Conservation (phyloP, 345 rosid genomes). For the Populus deltoides region DNA sequence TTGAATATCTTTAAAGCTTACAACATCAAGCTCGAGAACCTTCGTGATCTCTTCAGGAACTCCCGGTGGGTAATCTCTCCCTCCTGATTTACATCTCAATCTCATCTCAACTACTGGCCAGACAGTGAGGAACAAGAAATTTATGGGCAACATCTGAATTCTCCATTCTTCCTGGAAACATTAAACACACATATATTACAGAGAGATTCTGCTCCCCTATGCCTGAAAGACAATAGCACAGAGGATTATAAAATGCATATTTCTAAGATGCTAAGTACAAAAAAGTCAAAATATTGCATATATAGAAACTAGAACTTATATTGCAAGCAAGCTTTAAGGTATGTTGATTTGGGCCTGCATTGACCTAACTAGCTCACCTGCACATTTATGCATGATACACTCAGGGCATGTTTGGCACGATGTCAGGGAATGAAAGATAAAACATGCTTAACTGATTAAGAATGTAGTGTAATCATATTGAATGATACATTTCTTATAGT, state of each 20-base stretch:
- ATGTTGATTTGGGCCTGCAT: neutral
- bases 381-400: too few species aligned
- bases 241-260: neutral
- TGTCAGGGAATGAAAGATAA: neutral
- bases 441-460: neutral
- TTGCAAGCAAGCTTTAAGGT: neutral
- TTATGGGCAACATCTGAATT: conserved; percentile 80
- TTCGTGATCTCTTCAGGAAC: conserved; percentile 58
- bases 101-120: conserved; percentile 83
- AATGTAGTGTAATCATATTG: too few species aligned
- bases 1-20: conserved; percentile 29
- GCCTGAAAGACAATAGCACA: neutral
- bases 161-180: conserved; percentile 78
- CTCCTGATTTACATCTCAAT: conserved; percentile 59
- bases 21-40: conserved; percentile 74
- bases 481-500: too few species aligned
- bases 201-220: neutral
- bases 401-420: too few species aligned
- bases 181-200: neutral
- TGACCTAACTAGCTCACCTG: too few species aligned
- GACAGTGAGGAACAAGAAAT: conserved; percentile 65
- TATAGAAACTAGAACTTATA: neutral
- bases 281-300: neutral
- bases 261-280: too few species aligned
- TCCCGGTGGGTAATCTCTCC: conserved; percentile 63